phyloP scores from a whole-genome alignment of 2,329 filamentous ascomycete species.

The Diaporthe sp. region DNA sequence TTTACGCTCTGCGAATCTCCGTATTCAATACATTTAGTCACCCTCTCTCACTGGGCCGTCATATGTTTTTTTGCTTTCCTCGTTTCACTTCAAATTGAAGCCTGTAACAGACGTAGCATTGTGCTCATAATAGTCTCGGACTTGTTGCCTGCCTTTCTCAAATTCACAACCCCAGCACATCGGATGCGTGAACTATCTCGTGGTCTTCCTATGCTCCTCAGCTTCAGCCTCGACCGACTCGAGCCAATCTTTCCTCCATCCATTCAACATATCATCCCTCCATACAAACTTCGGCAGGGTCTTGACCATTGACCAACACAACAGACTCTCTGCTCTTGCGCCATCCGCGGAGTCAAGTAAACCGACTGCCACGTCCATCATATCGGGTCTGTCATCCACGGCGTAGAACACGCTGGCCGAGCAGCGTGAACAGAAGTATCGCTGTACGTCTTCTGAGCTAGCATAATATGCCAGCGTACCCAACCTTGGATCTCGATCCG shows the following conservation, averaged over 20 bases:
- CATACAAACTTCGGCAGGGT: slow-evolving; percentile 41
- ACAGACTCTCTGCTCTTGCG: slow-evolving; percentile 60
- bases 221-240: slow-evolving; percentile 50
- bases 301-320: slow-evolving; percentile 56
- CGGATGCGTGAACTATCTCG: slow-evolving; percentile 9
- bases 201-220: slow-evolving; percentile 53
- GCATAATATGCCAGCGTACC: slow-evolving; percentile 60
- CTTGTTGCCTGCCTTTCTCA: not conserved
- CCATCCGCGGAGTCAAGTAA: slow-evolving; percentile 60
- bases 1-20: too few relatives aligned
- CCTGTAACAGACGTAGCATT: not conserved
- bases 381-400: slow-evolving; percentile 52
- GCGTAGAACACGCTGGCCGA: slow-evolving; percentile 63
- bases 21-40: not conserved
- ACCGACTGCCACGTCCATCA: slow-evolving; percentile 61
- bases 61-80: not conserved
- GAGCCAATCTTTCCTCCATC: slow-evolving; percentile 57
- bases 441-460: slow-evolving; percentile 59
- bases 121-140: not conserved
- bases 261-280: slow-evolving; percentile 54
- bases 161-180: too few relatives aligned
- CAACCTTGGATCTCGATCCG: slow-evolving; percentile 52
- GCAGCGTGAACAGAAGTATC: slow-evolving; percentile 65
- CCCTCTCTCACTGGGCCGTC: not conserved
- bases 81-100: not conserved